Percentiles rank a stretch among this genome's conserved stretches.
phyloP scores from a whole-genome alignment of 2,329 filamentous ascomycete genomes.

The Xylaria sp. region DNA sequence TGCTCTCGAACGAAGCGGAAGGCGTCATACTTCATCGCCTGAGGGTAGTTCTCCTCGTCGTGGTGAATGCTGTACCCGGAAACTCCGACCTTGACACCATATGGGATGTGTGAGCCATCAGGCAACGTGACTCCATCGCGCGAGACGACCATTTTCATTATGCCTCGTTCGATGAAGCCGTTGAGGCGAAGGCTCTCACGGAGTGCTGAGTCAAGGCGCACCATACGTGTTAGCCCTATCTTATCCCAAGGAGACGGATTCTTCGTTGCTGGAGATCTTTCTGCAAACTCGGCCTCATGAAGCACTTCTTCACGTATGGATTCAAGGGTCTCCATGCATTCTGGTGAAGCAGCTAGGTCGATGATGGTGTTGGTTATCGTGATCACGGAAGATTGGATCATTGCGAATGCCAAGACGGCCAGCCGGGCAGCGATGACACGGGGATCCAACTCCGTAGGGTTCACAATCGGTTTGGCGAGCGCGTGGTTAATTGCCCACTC shows the following conservation, averaged over 20 bases:
- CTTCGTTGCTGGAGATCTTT: not conserved
- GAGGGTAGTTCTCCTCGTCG: slow-evolving; percentile 32
- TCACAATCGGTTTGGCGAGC: slow-evolving; percentile 23
- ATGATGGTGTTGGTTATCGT: slow-evolving; percentile 36
- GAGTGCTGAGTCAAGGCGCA: slow-evolving; percentile 38
- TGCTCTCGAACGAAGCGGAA: slow-evolving; percentile 34
- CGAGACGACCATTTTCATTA: slow-evolving; percentile 35
- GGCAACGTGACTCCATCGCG: slow-evolving; percentile 32
- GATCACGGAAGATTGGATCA: slow-evolving; percentile 37
- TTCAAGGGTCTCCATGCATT: slow-evolving; percentile 23
- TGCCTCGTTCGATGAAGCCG: slow-evolving; percentile 34
- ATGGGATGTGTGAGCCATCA: slow-evolving; percentile 31
- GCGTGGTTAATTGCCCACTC: slow-evolving; percentile 38
- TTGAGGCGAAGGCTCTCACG: slow-evolving; percentile 40
- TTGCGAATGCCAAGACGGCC: slow-evolving; percentile 33
- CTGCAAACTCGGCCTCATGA: slow-evolving; percentile 19
- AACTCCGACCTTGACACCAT: slow-evolving; percentile 34
- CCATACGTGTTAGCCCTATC: slow-evolving; percentile 33
- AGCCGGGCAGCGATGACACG: slow-evolving; percentile 33
- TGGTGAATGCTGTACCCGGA: slow-evolving; percentile 33
- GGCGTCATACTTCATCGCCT: slow-evolving; percentile 33
- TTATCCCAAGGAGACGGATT: slow-evolving; percentile 30
- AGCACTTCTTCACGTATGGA: slow-evolving; percentile 35
- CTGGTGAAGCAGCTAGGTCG: slow-evolving; percentile 33
- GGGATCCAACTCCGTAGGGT: slow-evolving; percentile 29